Percentiles rank a stretch among this genome's conserved stretches.
phyloP scores from a whole-genome alignment of 768 basidiomycete genomes.

The Amanita muscaria region DNA sequence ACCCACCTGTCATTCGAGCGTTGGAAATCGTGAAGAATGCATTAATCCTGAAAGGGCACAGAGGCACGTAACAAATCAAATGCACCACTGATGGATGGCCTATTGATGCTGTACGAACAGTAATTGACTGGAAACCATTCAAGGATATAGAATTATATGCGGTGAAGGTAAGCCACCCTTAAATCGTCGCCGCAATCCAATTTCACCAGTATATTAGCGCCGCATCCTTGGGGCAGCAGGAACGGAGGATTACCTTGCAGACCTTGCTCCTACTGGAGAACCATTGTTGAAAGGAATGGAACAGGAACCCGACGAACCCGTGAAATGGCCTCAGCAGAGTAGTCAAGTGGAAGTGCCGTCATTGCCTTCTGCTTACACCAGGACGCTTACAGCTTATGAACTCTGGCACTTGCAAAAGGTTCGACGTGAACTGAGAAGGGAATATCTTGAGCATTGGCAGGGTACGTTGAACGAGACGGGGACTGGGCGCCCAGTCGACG shows the following conservation, averaged over 20 bases:
- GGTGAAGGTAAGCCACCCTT: conserved; percentile 27
- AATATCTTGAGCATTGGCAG: conserved; percentile 58
- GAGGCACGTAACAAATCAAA: conserved; percentile 40
- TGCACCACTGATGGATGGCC: not conserved
- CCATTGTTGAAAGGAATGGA: conserved; percentile 44
- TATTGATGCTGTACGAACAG: conserved; percentile 26
- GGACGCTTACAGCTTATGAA: conserved; percentile 37
- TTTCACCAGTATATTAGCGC: no score
- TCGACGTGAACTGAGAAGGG: conserved; percentile 40
- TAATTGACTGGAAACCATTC: no score
- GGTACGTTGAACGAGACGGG: conserved; percentile 40
- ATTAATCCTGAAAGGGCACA: conserved; percentile 52
- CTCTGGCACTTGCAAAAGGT: conserved; percentile 61
- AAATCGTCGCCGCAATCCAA: not conserved
- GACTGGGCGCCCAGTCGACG: conserved; percentile 70
- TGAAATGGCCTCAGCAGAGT: not conserved
- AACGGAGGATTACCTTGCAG: conserved; percentile 34
- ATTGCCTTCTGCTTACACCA: conserved; percentile 18
- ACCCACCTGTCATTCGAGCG: conserved; percentile 54
- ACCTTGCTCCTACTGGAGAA: conserved; percentile 37
- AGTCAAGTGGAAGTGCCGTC: not conserved
- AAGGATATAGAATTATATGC: conserved; percentile 40
- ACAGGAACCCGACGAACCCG: conserved; percentile 19
- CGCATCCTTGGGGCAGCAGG: conserved; percentile 41
- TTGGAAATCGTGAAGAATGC: conserved; percentile 49